Conservation (phyloP, 2,329 filamentous ascomycete species). For the Colletotrichum sp. region DNA sequence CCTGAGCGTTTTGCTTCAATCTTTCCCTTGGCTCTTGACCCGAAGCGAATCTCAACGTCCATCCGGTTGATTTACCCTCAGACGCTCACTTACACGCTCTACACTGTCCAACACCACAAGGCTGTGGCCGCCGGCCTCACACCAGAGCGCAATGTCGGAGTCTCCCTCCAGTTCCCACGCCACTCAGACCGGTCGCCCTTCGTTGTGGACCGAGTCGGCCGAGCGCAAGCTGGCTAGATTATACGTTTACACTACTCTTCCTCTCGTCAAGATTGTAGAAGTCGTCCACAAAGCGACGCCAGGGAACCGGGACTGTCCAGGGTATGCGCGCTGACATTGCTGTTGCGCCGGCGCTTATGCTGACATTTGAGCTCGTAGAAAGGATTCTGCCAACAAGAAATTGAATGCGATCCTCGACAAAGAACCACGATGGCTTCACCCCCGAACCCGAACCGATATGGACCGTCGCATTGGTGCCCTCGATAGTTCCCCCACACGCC, state of each 20-base stretch:
- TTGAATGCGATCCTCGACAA: slow-evolving; percentile 62
- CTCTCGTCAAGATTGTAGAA: slow-evolving; percentile 53
- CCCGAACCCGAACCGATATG: slow-evolving; percentile 57
- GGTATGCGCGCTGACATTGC: neutral
- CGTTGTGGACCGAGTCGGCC: slow-evolving; percentile 59
- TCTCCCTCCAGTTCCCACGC: slow-evolving; percentile 33
- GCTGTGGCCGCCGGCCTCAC: slow-evolving; percentile 8
- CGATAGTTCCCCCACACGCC: slow-evolving; percentile 41
- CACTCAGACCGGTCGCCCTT: slow-evolving; percentile 52
- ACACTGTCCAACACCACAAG: slow-evolving; percentile 1
- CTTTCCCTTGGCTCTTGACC: neutral
- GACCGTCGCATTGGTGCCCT: slow-evolving; percentile 52
- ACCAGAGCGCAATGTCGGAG: slow-evolving; percentile 11
- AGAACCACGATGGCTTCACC: slow-evolving; percentile 62
- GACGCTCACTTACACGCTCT: slow-evolving; percentile 6
- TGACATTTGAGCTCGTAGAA: slow-evolving; percentile 37
- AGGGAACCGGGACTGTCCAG: slow-evolving; percentile 22
- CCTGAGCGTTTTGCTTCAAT: neutral
- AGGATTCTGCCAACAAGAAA: slow-evolving; percentile 64
- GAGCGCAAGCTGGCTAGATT: slow-evolving; percentile 60
- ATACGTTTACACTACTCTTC: slow-evolving; percentile 61
- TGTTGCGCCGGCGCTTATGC: slow-evolving; percentile 7
- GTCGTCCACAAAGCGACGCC: slow-evolving; percentile 46
- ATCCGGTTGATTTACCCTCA: neutral
- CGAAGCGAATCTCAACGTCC: neutral